These are phyloP conservation scores for Xylona heveae DNA, from an alignment of 495 filamentous ascomycete genomes.

Conservation along the genomic window DNA sequence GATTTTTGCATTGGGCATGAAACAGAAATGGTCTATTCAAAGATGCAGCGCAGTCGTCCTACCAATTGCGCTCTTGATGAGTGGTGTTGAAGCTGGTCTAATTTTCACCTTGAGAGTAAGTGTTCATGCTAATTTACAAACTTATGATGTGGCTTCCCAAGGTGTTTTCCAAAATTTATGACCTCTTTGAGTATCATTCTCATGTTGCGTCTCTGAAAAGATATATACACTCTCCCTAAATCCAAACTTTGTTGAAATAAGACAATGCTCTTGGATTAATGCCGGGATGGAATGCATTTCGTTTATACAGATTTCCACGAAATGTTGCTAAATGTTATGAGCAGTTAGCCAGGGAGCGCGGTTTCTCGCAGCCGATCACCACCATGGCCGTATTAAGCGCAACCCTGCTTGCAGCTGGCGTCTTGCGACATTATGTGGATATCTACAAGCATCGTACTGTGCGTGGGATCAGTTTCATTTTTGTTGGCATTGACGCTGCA, in stretches of 20 bases:
- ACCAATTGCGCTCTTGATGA: slow-evolving; percentile 20
- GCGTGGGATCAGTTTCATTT: slow-evolving; percentile 42
- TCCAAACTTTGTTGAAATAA: too few species aligned
- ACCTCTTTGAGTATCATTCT: too few species aligned
- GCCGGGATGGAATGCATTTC: too few species aligned
- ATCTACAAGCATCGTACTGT: slow-evolving; percentile 37
- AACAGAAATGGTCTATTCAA: slow-evolving; percentile 22
- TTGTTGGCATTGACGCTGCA: slow-evolving; percentile 40
- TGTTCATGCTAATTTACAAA: too few species aligned
- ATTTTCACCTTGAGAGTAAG: slow-evolving; percentile 22
- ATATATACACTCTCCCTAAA: too few species aligned
- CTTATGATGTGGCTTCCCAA: too few species aligned
- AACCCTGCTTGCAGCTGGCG: slow-evolving; percentile 30
- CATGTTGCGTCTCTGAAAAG: too few species aligned
- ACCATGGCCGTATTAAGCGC: slow-evolving; percentile 41
- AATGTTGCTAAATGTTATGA: too few species aligned
- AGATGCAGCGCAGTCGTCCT: slow-evolving; percentile 22
- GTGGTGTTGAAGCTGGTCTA: slow-evolving; percentile 26
- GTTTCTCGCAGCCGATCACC: slow-evolving; percentile 28
- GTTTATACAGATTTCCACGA: too few species aligned
- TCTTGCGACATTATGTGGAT: slow-evolving; percentile 32
- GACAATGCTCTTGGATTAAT: too few species aligned
- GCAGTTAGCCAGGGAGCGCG: slow-evolving; percentile 15
- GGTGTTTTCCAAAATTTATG: too few species aligned
- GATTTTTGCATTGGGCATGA: slow-evolving; percentile 2